These are phyloP conservation scores for Aspergillus niger DNA, from an alignment of 2,329 filamentous ascomycete genomes.

Conservation along the genomic window DNA sequence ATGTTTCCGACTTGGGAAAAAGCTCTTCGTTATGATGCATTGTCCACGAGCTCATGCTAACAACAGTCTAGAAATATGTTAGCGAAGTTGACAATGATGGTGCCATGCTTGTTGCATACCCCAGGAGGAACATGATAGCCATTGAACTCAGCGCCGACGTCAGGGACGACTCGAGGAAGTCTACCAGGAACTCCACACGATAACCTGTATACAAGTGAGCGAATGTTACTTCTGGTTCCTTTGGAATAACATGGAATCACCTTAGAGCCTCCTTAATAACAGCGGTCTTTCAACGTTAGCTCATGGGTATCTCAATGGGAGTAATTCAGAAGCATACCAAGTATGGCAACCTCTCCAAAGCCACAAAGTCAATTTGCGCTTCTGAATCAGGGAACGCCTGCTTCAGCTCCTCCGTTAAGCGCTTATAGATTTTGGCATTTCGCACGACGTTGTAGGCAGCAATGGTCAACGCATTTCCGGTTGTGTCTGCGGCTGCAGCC, in stretches of 20 bases:
- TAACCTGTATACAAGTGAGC: constrained; percentile 20
- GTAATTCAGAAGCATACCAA: constrained; percentile 18
- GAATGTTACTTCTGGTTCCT: neutral
- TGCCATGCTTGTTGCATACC: constrained; percentile 15
- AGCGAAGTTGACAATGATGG: neutral
- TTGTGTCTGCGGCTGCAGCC: constrained; percentile 37
- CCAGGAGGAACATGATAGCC: constrained; percentile 36
- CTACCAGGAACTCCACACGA: constrained; percentile 37
- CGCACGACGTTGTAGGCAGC: constrained; percentile 32
- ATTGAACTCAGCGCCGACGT: constrained; percentile 33
- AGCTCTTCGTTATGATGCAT: constrained; percentile 36
- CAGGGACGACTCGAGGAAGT: constrained; percentile 38
- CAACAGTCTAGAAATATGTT: constrained; percentile 17
- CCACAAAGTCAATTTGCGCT: constrained; percentile 26
- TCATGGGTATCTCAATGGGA: neutral
- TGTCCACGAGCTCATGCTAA: constrained; percentile 39
- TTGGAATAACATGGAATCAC: constrained; percentile 15
- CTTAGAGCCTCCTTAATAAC: constrained; percentile 43
- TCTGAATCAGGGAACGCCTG: constrained; percentile 33
- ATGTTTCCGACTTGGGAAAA: constrained; percentile 37
- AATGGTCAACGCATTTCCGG: constrained; percentile 38
- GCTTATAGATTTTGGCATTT: constrained; percentile 30
- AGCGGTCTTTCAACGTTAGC: constrained; percentile 25
- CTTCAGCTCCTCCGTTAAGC: constrained; percentile 31
- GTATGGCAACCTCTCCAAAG: constrained; percentile 40